phyloP scores from a whole-genome alignment of 305 asterid species.

The Fraxinus velutina region DNA sequence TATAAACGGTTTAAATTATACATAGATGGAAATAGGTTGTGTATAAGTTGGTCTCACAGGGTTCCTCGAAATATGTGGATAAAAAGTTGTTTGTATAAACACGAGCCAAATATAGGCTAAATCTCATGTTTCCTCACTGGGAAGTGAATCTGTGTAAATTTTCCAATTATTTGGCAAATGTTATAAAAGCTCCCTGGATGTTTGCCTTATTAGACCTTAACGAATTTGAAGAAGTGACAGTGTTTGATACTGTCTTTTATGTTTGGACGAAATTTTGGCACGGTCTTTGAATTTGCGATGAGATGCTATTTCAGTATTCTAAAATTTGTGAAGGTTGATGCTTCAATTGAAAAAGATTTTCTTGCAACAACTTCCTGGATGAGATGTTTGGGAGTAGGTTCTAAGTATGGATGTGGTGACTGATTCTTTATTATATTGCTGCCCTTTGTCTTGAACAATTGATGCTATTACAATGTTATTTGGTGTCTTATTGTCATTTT shows the following conservation, averaged over 20 bases:
- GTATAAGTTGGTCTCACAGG: no score
- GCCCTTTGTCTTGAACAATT: background rate
- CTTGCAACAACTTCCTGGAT: background rate
- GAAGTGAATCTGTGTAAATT: background rate
- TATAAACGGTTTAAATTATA: no score
- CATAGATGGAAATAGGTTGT: background rate
- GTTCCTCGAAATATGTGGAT: no score
- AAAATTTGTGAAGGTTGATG: background rate
- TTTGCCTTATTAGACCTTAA: background rate
- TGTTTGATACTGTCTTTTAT: background rate
- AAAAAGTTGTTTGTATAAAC: no score
- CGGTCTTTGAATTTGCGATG: background rate
- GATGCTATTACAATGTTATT: background rate
- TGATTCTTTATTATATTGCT: background rate
- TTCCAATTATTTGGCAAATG: background rate
- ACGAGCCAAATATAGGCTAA: background rate
- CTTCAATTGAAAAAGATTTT: background rate
- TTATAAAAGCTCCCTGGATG: background rate
- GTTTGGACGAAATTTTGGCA: background rate
- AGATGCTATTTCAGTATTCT: conserved; percentile 4
- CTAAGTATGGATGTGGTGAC: background rate
- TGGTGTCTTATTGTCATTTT: background rate
- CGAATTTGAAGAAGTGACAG: background rate
- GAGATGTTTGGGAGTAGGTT: background rate
- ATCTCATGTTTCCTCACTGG: background rate